These are phyloP conservation scores for Russula abietina DNA, from an alignment of 768 basidiomycete genomes.

Conservation along the genomic window DNA sequence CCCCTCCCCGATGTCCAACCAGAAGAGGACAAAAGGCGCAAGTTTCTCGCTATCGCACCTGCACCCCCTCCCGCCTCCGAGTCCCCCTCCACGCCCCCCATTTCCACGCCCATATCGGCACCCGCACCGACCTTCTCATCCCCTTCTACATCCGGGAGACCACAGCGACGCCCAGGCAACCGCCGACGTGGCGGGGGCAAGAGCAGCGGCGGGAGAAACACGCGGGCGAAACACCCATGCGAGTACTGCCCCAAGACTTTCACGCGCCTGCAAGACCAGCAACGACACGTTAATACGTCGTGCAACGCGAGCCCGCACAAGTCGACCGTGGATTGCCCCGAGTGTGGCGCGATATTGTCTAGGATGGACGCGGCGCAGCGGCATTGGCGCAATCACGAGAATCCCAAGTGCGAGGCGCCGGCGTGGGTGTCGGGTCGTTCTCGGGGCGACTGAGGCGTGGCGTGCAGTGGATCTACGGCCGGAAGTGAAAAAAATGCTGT, in stretches of 20 bases:
- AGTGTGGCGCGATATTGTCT: conserved; percentile 15
- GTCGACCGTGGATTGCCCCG: conserved; percentile 5
- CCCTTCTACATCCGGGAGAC: neutral
- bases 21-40: neutral
- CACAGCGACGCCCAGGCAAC: too few species aligned
- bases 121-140: neutral
- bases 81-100: neutral
- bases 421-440: neutral
- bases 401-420: conserved; percentile 4
- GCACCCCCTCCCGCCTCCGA: neutral
- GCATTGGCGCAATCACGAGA: conserved; percentile 20
- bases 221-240: neutral
- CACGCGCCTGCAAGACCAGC: conserved; percentile 16
- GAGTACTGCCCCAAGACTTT: conserved; percentile 7
- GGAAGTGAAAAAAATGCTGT: neutral
- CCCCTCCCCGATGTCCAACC: neutral
- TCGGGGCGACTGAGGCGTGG: neutral
- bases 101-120: neutral
- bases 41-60: neutral
- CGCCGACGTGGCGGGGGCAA: too few species aligned
- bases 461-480: too few species aligned
- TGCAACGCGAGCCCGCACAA: conserved; percentile 6
- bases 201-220: neutral
- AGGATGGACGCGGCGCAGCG: conserved; percentile 18
- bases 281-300: conserved; percentile 7